Conservation (phyloP, 305 asterid genomes). For the Fraxinus greggii region DNA sequence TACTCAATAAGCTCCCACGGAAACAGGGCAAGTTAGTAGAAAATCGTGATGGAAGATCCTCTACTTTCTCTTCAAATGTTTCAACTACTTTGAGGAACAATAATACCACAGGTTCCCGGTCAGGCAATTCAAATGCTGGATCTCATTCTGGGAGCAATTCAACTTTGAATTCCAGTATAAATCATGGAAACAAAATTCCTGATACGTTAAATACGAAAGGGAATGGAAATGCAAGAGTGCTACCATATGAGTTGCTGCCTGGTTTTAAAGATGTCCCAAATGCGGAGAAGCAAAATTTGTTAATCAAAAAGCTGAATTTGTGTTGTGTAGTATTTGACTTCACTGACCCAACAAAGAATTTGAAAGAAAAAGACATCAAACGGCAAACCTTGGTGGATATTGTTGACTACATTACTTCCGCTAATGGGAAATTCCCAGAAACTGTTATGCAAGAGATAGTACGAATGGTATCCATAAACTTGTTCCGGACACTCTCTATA, state of each 20-base stretch:
- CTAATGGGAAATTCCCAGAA: constrained; percentile 43
- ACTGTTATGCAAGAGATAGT: constrained; percentile 41
- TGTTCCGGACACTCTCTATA: constrained; percentile 43
- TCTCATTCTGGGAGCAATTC: neutral
- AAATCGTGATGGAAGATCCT: constrained; percentile 8
- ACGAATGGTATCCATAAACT: constrained; percentile 50
- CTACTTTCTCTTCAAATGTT: constrained; percentile 9
- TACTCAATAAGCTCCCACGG: constrained; percentile 50
- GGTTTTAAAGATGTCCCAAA: constrained; percentile 47
- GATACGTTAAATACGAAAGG: neutral
- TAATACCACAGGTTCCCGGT: constrained; percentile 18
- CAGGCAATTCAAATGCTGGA: constrained; percentile 25
- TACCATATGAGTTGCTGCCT: constrained; percentile 39
- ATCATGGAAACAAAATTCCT: constrained; percentile 22
- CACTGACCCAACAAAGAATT: constrained; percentile 41
- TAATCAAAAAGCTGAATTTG: constrained; percentile 48
- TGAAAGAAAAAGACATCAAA: constrained; percentile 52
- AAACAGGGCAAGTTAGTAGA: constrained; percentile 31
- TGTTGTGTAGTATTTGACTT: constrained; percentile 54
- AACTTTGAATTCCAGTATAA: constrained; percentile 18
- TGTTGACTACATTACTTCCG: constrained; percentile 49
- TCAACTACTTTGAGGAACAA: constrained; percentile 35
- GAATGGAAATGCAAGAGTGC: constrained; percentile 6
- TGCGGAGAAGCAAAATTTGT: constrained; percentile 47
- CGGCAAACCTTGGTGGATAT: constrained; percentile 48